Evolutionary conservation across 2,329 filamentous ascomycete species (phyloP).

Genomic region (Diaporthe citriasiana): DNA sequence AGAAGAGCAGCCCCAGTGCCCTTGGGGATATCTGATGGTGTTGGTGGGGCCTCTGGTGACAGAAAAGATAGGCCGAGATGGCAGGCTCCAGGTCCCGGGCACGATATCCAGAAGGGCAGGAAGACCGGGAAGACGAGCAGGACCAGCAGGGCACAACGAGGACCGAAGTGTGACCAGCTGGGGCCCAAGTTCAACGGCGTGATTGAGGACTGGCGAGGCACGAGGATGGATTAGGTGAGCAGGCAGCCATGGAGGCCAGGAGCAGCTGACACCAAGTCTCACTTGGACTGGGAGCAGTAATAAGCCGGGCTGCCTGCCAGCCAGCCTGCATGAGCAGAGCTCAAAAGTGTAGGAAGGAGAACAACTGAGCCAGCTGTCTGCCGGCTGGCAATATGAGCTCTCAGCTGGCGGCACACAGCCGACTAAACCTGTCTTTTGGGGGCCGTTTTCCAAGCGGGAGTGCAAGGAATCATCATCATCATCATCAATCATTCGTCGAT

Average conservation of each 20-base stretch:
- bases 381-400: background rate
- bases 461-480: background rate
- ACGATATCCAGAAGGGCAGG: constrained; percentile 24
- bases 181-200: constrained; percentile 33
- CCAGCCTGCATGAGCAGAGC: background rate
- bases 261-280: constrained; percentile 33
- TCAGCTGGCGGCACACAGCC: constrained; percentile 13
- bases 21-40: background rate
- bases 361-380: background rate
- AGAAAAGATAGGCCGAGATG: constrained; percentile 3
- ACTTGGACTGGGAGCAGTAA: constrained; percentile 5
- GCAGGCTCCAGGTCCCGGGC: background rate
- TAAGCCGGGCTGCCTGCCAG: constrained; percentile 8
- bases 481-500: background rate
- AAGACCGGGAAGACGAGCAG: background rate
- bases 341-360: background rate
- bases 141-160: constrained; percentile 15
- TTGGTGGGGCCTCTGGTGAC: background rate
- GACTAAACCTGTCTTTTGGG: background rate
- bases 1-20: constrained; percentile 1
- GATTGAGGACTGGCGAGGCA: constrained; percentile 27
- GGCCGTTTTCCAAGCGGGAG: background rate
- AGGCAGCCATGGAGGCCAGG: constrained; percentile 38
- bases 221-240: constrained; percentile 31
- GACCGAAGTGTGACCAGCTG: constrained; percentile 26